Base-by-base conservation (phyloP, 2,329 filamentous ascomycete genomes). In the Aspergillus japonicus region DNA sequence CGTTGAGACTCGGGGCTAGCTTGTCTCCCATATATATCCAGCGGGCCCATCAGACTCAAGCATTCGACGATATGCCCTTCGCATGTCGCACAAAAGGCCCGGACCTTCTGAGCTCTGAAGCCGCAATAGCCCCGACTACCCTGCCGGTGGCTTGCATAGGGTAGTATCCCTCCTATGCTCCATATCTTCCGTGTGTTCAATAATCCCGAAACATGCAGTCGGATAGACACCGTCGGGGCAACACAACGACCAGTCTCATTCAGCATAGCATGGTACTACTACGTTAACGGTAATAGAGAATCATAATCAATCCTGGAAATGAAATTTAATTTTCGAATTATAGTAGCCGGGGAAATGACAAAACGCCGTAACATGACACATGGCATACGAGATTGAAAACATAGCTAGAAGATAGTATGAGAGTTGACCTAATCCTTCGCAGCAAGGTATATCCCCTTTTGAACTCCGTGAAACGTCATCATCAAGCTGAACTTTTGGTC, bases 401-500 rank as follows among this genome's bases (percentile, higher is more conserved):
- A 50, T 24, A 44, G 16, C 2, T 29, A 50, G 12, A 29, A 50
- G 48, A 50, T n/a, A 31, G 14, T 24, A 24, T 49, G 47, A 26
- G 24, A 49, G 19, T 14, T 23, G 4, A 50, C 19, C 24, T 42
- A 42, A 29, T 52, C 58, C 50, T 56, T 50, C 54, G 54, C 56
- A 57, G 19, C 47, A 42, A 60, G 60, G 61, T 63, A 63, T 63
- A 63, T 63, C 59, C 61, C 53, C 48, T 57, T 52, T 55, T 33
- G 59, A 60, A 61, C 58, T 61, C 61, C 59, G 26, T 33, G 31
- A 19, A 55, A 48, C 50, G 50, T 62, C 61, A 49, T 60, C 58
- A 62, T 59, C 54, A 60, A 57, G 59, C 54, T 57, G 58, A 63
- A 61, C 61, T 61, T 63, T 61, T 59, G 61, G 59, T 52, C 59